phyloP scores from a whole-genome alignment of 1,284 basidiomycete species.

The Apiotrichum montevideense region DNA sequence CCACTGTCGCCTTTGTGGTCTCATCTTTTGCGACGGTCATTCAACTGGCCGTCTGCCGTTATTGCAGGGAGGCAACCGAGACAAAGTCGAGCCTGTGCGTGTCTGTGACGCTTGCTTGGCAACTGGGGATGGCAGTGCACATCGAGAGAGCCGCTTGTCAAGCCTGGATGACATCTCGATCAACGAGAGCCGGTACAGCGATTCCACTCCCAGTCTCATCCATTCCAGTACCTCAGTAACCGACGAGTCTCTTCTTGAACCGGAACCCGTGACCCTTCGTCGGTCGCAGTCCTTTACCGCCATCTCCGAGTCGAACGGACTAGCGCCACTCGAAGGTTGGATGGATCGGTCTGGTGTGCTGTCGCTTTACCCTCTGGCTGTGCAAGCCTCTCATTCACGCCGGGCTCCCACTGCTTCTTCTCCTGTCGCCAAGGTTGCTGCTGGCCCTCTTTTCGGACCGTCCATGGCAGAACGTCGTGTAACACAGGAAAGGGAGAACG shows the following conservation, averaged over 20 bases:
- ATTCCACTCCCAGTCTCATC: conserved; percentile 12
- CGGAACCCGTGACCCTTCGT: conserved; percentile 10
- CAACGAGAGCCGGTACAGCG: conserved; percentile 5
- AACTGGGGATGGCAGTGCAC: no score
- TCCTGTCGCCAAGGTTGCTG: conserved; percentile 17
- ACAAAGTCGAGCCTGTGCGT: conserved; percentile 3
- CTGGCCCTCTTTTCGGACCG: conserved; percentile 36
- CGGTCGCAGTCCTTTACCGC: conserved; percentile 4
- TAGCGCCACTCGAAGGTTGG: conserved; percentile 40
- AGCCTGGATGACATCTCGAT: not conserved
- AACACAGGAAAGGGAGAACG: conserved; percentile 27
- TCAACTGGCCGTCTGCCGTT: conserved; percentile 24
- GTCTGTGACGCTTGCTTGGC: no score
- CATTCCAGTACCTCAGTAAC: conserved; percentile 14
- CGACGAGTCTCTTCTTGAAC: conserved; percentile 15
- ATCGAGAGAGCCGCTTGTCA: no score
- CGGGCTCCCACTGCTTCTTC: conserved; percentile 2
- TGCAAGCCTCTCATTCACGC: conserved; percentile 27
- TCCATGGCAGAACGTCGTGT: conserved; percentile 22
- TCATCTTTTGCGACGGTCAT: conserved; percentile 35
- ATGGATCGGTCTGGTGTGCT: conserved; percentile 41
- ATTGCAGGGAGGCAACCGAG: conserved; percentile 14
- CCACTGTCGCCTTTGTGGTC: conserved; percentile 41
- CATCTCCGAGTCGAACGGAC: conserved; percentile 7
- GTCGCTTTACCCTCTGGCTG: conserved; percentile 42